A percentile compares a stretch with the other conserved stretches of the same genome.
These are phyloP conservation scores for Phyllostachys edulis DNA, from an alignment of 176 grass and related monocot species.

Conservation along the genomic window DNA sequence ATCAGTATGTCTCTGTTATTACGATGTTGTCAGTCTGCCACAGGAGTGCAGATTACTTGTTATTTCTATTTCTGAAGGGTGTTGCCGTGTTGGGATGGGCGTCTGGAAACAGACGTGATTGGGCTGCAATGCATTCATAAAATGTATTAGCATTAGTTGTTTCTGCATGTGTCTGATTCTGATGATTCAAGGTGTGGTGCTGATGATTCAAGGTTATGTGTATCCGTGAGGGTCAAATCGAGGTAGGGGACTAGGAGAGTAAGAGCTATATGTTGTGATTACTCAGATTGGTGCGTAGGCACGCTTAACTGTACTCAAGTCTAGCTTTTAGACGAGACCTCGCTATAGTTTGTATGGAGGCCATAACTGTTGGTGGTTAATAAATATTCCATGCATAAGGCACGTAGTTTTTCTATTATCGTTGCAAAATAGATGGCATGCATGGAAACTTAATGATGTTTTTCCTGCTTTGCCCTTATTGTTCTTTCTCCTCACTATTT, in stretches of 20 bases:
- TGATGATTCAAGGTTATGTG: not conserved
- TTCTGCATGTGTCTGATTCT: not conserved
- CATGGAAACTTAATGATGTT: not conserved
- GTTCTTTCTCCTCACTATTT: not conserved
- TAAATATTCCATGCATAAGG: not conserved
- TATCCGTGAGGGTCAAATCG: not conserved
- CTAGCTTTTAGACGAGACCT: not conserved
- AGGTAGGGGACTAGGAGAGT: constrained; percentile 4
- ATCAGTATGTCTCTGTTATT: constrained; percentile 12
- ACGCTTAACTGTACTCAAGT: constrained; percentile 5
- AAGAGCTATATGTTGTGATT: not conserved
- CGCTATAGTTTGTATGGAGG: not conserved
- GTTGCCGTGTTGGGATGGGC: not conserved
- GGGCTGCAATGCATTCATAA: no score
- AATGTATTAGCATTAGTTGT: not conserved
- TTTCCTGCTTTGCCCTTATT: not conserved
- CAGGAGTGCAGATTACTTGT: constrained; percentile 1
- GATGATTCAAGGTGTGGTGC: not conserved
- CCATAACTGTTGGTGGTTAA: not conserved
- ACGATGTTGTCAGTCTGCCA: not conserved
- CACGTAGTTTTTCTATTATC: not conserved
- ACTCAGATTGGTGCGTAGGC: not conserved
- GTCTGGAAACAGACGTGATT: no score
- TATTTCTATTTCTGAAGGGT: not conserved
- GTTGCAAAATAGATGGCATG: not conserved